Evolutionary conservation across 2,329 filamentous ascomycete genomes (phyloP).

Genomic region (Epichloe amarillans): DNA sequence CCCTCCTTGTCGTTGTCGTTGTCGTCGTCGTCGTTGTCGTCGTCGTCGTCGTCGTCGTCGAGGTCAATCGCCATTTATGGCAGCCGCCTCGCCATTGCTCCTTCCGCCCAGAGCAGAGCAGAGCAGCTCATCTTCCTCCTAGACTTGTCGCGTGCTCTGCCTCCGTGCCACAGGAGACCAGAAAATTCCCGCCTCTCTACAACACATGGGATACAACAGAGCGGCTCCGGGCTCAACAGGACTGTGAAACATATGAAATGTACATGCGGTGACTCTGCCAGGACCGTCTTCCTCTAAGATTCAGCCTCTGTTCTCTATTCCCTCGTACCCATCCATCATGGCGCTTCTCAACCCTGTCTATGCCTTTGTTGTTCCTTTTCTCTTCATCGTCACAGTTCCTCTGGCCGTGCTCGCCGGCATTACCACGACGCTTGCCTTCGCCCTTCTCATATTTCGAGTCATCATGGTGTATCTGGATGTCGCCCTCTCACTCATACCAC

Average conservation of each 20-base stretch:
- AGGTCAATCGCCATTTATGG: background rate
- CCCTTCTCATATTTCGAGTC: constrained; percentile 46
- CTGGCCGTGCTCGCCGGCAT: constrained; percentile 49
- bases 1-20: no score
- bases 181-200: no score
- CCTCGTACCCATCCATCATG: constrained; percentile 24
- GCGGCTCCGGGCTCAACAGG: background rate
- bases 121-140: background rate
- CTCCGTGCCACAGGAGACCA: background rate
- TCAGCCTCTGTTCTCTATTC: no score
- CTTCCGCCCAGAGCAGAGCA: background rate
- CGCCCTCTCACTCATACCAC: constrained; percentile 41
- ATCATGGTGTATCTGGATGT: constrained; percentile 51
- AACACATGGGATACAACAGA: background rate
- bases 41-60: background rate
- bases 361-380: constrained; percentile 45
- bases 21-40: no score
- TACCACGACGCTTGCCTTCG: constrained; percentile 48
- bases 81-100: background rate
- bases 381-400: constrained; percentile 49
- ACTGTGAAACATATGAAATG: background rate
- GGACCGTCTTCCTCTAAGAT: background rate
- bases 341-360: constrained; percentile 40
- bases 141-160: background rate
- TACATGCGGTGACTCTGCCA: background rate